phyloP scores from a whole-genome alignment of 1,139 yeast species.

The Blastobotrys ciferrii region DNA sequence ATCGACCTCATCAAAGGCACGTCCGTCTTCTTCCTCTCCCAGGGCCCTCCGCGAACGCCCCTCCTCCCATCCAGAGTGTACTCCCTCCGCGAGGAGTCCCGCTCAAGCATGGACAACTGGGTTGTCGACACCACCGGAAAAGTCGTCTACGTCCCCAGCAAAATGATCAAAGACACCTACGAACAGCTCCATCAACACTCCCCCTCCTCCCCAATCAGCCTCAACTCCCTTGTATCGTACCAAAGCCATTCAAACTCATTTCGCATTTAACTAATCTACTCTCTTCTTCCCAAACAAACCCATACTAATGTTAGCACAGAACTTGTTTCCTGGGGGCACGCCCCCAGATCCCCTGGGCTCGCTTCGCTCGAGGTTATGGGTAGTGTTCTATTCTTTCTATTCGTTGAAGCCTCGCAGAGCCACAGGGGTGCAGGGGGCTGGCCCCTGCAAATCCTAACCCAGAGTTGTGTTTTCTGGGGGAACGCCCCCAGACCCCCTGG shows the following conservation, averaged over 20 bases:
- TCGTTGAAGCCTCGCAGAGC: too few relatives aligned
- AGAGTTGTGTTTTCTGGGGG: too few relatives aligned
- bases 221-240: neutral
- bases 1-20: conserved; percentile 2
- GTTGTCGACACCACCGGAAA: neutral
- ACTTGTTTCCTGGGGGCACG: too few relatives aligned
- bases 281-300: too few relatives aligned
- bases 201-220: neutral
- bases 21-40: neutral
- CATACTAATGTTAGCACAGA: too few relatives aligned
- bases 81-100: conserved; percentile 2
- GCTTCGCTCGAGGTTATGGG: too few relatives aligned
- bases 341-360: too few relatives aligned
- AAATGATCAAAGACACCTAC: neutral
- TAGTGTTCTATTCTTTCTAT: too few relatives aligned
- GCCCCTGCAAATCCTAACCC: too few relatives aligned
- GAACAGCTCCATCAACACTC: neutral
- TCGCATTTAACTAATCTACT: neutral
- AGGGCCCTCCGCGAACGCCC: neutral
- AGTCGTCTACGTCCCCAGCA: conserved; percentile 3
- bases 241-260: neutral
- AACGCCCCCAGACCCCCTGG: too few relatives aligned
- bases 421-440: too few relatives aligned
- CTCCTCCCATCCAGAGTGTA: conserved; percentile 1
- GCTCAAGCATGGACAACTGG: conserved; percentile 3